These are phyloP conservation scores for Phascolomyces articulosus DNA, from an alignment of 371 early-diverging fungal species.

Conservation along the genomic window DNA sequence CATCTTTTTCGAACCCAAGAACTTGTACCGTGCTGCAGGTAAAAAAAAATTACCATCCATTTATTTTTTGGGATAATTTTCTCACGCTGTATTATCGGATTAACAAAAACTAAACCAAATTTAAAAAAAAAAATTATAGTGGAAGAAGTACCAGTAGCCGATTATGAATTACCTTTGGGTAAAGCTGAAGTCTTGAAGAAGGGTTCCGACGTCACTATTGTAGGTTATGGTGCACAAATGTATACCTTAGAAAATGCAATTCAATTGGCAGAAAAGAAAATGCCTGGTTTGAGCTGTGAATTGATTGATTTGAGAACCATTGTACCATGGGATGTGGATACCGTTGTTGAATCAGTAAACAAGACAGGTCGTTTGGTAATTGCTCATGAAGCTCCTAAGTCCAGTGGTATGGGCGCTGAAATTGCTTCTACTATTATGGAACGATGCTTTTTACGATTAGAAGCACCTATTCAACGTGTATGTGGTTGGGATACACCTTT, in stretches of 20 bases:
- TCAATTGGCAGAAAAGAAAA: conserved; percentile 82
- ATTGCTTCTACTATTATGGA: conserved; percentile 93
- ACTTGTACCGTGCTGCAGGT: conserved; percentile 93
- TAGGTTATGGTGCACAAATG: conserved; percentile 95
- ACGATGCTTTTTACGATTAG: conserved; percentile 79
- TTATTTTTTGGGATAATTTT: not conserved
- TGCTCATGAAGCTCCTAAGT: conserved; percentile 95
- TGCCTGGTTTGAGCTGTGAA: conserved; percentile 92
- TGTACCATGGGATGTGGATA: conserved; percentile 94
- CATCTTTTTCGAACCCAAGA: conserved; percentile 97
- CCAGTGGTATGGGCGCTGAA: conserved; percentile 95
- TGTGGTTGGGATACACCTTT: conserved; percentile 96
- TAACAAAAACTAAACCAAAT: not conserved
- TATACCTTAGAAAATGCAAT: conserved; percentile 93
- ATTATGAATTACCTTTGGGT: conserved; percentile 90
- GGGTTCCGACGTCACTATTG: conserved; percentile 91
- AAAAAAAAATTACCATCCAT: conserved; percentile 14
- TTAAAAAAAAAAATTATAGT: conserved; percentile 49
- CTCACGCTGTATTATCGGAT: no score
- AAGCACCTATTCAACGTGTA: conserved; percentile 88
- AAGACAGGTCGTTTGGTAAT: conserved; percentile 95
- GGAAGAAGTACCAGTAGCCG: conserved; percentile 94
- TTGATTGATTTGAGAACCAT: conserved; percentile 95
- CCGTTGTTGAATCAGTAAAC: conserved; percentile 91
- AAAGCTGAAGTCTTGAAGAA: conserved; percentile 92